Evolutionary conservation across 2,329 filamentous ascomycete genomes (phyloP).

Genomic region (Cryphonectria japonica): DNA sequence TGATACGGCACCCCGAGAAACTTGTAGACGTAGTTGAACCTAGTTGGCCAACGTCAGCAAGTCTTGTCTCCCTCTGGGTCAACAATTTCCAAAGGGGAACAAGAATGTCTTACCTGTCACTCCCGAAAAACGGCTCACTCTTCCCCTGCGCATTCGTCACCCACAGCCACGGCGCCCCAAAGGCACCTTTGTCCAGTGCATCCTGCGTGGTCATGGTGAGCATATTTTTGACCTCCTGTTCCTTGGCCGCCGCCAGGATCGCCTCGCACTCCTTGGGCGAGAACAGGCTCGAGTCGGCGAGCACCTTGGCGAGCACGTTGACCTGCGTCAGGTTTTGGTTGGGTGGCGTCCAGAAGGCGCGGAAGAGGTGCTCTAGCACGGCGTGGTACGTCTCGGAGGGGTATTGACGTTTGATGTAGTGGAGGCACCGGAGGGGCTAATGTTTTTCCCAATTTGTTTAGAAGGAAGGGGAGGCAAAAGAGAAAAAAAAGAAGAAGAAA

Average conservation of each 20-base stretch:
- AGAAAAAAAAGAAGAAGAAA: not conserved
- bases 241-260: constrained; percentile 58
- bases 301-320: constrained; percentile 50
- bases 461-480: not conserved
- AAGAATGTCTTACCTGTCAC: constrained; percentile 57
- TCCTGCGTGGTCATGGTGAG: constrained; percentile 61
- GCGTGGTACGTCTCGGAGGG: constrained; percentile 53
- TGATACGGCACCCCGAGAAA: constrained; percentile 65
- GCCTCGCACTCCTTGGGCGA: constrained; percentile 52
- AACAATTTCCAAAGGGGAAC: constrained; percentile 28
- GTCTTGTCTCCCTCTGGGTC: not conserved
- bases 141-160: constrained; percentile 61
- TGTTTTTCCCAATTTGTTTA: not conserved
- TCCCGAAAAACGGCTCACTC: constrained; percentile 75
- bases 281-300: constrained; percentile 50
- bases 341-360: constrained; percentile 64
- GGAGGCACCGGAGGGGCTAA: constrained; percentile 65
- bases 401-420: constrained; percentile 66
- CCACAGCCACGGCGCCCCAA: constrained; percentile 78
- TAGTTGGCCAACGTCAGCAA: constrained; percentile 34
- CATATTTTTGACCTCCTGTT: constrained; percentile 46
- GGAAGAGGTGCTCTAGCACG: constrained; percentile 59
- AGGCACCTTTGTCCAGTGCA: constrained; percentile 69
- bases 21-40: constrained; percentile 71
- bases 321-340: constrained; percentile 63